Conservation (phyloP, 495 filamentous ascomycete genomes). For the Cercophora sp. region DNA sequence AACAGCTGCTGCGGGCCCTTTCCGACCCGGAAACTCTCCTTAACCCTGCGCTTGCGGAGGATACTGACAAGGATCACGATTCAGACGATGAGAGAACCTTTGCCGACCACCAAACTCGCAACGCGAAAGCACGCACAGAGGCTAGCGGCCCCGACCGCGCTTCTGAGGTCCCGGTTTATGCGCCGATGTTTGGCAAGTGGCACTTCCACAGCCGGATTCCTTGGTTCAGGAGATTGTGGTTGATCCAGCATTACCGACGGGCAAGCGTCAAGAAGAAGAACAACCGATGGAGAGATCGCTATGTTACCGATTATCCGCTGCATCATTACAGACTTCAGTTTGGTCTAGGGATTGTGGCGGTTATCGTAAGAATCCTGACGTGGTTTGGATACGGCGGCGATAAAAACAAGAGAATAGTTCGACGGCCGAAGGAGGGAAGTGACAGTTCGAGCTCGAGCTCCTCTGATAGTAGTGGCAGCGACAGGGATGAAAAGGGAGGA, state of each 20-base stretch:
- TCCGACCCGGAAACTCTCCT: neutral
- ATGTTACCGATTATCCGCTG: conserved; percentile 12
- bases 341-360: neutral
- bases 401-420: no score
- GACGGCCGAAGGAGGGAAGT: no score
- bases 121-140: neutral
- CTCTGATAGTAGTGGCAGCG: no score
- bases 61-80: conserved; percentile 5
- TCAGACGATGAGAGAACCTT: conserved; percentile 12
- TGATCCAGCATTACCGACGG: conserved; percentile 7
- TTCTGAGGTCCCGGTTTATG: neutral
- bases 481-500: neutral
- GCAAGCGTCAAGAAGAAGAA: neutral
- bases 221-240: conserved; percentile 6
- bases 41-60: neutral
- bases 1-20: conserved; percentile 7
- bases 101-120: neutral
- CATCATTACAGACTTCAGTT: neutral
- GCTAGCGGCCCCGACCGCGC: neutral
- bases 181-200: conserved; percentile 9
- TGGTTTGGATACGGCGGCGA: conserved; percentile 9
- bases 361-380: conserved; percentile 8
- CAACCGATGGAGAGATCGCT: conserved; percentile 14
- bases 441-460: no score
- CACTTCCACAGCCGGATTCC: conserved; percentile 14